phyloP scores from a whole-genome alignment of 163 green algal species.

The Chlamydomonas reinhardtii region DNA sequence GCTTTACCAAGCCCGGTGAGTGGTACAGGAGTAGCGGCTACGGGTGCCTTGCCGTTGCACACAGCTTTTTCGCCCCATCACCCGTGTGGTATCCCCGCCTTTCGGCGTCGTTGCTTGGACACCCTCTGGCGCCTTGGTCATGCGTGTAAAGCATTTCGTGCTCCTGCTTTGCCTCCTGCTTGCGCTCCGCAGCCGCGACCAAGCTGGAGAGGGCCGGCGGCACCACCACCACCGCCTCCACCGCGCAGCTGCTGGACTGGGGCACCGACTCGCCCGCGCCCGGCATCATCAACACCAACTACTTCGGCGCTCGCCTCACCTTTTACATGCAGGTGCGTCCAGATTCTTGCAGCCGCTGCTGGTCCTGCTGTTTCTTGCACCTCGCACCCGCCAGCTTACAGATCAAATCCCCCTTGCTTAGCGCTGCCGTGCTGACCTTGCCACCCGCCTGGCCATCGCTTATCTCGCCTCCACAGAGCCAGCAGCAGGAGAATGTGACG shows the following conservation, averaged over 20 bases:
- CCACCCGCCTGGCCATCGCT: background rate
- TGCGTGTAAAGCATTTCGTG: too few species aligned
- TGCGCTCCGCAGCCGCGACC: too few species aligned
- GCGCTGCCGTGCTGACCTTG: background rate
- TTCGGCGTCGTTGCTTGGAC: too few species aligned
- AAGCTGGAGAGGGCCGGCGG: too few species aligned
- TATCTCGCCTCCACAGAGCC: background rate
- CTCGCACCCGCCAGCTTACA: too few species aligned
- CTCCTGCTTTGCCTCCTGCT: too few species aligned
- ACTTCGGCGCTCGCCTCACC: constrained; percentile 50
- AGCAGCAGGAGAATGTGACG: constrained; percentile 36
- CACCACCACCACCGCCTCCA: background rate
- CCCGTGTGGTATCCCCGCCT: too few species aligned
- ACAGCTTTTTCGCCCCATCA: too few species aligned
- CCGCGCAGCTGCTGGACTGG: constrained; percentile 17
- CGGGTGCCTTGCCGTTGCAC: too few species aligned
- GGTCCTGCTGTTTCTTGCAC: background rate
- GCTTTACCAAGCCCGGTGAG: constrained; percentile 21
- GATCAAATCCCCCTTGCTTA: background rate
- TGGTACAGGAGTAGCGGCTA: background rate
- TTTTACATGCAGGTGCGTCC: constrained; percentile 48
- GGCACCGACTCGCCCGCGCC: background rate
- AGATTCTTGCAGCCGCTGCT: background rate
- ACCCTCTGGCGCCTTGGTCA: too few species aligned
- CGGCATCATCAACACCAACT: constrained; percentile 16